Conservation (phyloP, 495 filamentous ascomycete genomes). For the Sabuloglossum arenarium region DNA sequence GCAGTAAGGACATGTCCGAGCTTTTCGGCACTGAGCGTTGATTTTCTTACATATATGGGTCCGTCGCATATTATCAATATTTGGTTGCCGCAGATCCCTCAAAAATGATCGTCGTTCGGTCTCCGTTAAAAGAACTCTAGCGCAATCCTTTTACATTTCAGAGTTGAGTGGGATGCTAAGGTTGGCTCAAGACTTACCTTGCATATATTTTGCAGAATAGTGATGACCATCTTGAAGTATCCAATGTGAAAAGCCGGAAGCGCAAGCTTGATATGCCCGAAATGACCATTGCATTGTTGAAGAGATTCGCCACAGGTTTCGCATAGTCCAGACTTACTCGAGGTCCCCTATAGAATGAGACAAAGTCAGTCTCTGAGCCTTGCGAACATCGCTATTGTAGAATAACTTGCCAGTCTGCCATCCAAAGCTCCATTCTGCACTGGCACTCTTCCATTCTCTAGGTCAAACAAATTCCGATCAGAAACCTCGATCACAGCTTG, state of each 20-base stretch:
- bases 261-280: conserved; percentile 75
- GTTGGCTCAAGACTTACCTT: conserved; percentile 26
- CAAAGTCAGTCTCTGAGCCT: not conserved
- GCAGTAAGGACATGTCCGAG: conserved; percentile 55
- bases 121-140: conserved; percentile 59
- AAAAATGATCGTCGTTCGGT: conserved; percentile 48
- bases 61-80: conserved; percentile 68
- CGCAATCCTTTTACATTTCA: conserved; percentile 32
- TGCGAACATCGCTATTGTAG: not conserved
- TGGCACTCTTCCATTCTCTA: conserved; percentile 46
- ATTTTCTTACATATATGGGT: conserved; percentile 66
- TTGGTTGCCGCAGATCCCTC: conserved; percentile 55
- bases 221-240: conserved; percentile 77
- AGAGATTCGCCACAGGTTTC: conserved; percentile 62
- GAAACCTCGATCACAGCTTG: conserved; percentile 86
- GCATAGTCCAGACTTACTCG: conserved; percentile 50
- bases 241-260: conserved; percentile 89
- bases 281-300: conserved; percentile 78
- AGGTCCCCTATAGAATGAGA: conserved; percentile 40
- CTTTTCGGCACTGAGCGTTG: conserved; percentile 72
- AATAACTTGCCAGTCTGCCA: conserved; percentile 36
- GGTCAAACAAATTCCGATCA: conserved; percentile 75
- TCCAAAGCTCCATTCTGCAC: conserved; percentile 73
- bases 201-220: conserved; percentile 82
- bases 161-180: not conserved